A percentile compares a stretch with the other conserved stretches of the same genome.
Conservation (phyloP, 768 basidiomycete genomes). For the Pleurotus platypus region DNA sequence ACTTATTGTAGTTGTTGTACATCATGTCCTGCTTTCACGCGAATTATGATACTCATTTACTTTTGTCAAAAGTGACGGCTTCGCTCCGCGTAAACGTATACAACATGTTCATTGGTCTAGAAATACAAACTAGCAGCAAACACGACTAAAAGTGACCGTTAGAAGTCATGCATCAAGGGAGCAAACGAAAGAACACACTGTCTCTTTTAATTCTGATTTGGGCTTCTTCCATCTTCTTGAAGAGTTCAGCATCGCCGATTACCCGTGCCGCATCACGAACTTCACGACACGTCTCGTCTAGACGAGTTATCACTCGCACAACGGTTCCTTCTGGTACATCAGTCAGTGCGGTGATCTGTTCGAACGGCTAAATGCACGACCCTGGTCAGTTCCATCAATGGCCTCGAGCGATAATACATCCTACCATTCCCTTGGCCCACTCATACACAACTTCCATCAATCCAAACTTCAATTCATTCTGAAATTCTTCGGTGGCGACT, state of each 20-base stretch:
- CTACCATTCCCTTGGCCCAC: constrained; percentile 98
- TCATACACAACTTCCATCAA: constrained; percentile 97
- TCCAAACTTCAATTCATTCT: constrained; percentile 81
- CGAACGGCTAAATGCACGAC: constrained; percentile 70
- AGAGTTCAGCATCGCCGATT: constrained; percentile 92
- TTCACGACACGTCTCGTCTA: constrained; percentile 97
- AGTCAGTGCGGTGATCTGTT: constrained; percentile 88
- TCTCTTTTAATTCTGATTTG: constrained; percentile 94
- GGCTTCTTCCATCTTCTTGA: constrained; percentile 97
- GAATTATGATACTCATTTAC: background rate
- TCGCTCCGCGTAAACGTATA: no score
- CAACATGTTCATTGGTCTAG: constrained; percentile 26
- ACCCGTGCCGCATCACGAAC: constrained; percentile 96
- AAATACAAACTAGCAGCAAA: constrained; percentile 89
- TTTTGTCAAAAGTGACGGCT: background rate
- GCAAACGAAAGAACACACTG: constrained; percentile 55
- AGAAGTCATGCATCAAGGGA: background rate
- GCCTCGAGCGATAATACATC: constrained; percentile 15
- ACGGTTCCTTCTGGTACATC: constrained; percentile 97
- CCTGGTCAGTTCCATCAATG: constrained; percentile 1
- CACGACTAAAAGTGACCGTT: constrained; percentile 49
- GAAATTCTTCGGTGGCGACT: constrained; percentile 77
- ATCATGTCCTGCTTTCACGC: background rate
- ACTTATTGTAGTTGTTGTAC: background rate
- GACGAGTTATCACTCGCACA: constrained; percentile 90